Evolutionary conservation across 1,139 yeast species (phyloP), one percentile per base, ranked within the genome.

Genomic region (Candida albicans): DNA sequence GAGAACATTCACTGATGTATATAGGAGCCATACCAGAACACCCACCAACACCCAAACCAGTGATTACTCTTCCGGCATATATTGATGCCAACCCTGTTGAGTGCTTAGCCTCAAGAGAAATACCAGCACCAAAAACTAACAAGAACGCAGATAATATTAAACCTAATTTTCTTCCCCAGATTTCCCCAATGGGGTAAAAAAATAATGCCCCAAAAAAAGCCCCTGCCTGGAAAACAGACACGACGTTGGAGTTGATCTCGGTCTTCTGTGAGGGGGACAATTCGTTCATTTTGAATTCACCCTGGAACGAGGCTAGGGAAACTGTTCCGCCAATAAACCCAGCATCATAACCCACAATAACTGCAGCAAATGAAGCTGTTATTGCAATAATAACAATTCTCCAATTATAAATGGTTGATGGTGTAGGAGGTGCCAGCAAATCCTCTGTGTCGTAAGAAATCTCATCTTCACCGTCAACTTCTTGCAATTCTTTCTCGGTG

Each of bases 91-190:
- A 66, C 14, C 59, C 74, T 44, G 57, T 52, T 12, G 48, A 42
- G n/a, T 45, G 49, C 41, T 47, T 47, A 2, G 60, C 52, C 22
- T 54, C 51, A 33, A 68, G 57, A 40, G 68, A 62, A 31, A 73
- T 60, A 4, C 66, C 73, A 4, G 77, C 72, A 5, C 82, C 82
- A 40, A 75, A 54, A 2, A 70, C 58, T 33, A 77, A 64, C 32
- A 76, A 51, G 22, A 65, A 57, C 2, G 68, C 68, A 2, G 68
- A 56, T 2, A 63, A 33, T 18, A 61, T 53, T 39, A 66, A 57
- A 3, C 66, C 67, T 15, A 52, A 36, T 29, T 56, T 52, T 36
- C 70, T 44, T 1, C 70, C 70, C n/a, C 53, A 45, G 27, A 56
- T 47, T 31, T 64, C 64, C 3, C 64, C 64, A 3, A 65, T 38